These are phyloP conservation scores for Alternaria triticimaculans DNA, from an alignment of 2,329 filamentous ascomycete species.

Conservation along the genomic window DNA sequence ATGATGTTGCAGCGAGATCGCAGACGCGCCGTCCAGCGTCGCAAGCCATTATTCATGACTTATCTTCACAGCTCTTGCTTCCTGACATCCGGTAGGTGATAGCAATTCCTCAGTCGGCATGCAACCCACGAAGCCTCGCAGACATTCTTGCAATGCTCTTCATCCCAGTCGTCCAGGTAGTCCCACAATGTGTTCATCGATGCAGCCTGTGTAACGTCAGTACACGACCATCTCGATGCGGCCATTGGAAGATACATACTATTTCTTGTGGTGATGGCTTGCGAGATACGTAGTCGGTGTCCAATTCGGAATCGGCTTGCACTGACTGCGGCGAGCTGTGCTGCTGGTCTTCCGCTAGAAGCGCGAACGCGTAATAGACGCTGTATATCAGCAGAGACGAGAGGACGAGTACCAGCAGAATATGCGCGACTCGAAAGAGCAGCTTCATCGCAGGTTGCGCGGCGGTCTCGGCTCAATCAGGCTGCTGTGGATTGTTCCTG, in stretches of 20 bases:
- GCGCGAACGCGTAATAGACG: conserved; percentile 12
- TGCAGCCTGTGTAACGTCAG: conserved; percentile 11
- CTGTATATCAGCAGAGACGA: conserved; percentile 6
- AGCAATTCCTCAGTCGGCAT: conserved; percentile 18
- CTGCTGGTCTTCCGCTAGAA: not conserved
- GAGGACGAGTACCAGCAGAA: conserved; percentile 5
- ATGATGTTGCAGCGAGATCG: too few species aligned
- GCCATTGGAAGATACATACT: not conserved
- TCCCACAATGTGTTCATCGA: conserved; percentile 27
- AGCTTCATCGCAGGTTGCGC: conserved; percentile 1
- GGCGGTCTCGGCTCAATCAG: not conserved
- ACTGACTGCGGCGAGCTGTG: not conserved
- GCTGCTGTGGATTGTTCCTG: not conserved
- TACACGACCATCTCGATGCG: not conserved
- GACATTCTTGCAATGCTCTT: conserved; percentile 20
- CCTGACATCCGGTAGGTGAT: conserved; percentile 13
- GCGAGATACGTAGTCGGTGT: not conserved
- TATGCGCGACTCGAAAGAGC: conserved; percentile 5
- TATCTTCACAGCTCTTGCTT: conserved; percentile 15
- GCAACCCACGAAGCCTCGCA: conserved; percentile 24
- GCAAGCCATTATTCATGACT: too few species aligned
- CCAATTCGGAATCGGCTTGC: not conserved
- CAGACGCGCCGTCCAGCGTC: too few species aligned
- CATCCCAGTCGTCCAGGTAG: conserved; percentile 21
- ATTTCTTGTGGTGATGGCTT: not conserved